Conservation (phyloP, 148 eudicot species). For the Diospyros lotus region DNA sequence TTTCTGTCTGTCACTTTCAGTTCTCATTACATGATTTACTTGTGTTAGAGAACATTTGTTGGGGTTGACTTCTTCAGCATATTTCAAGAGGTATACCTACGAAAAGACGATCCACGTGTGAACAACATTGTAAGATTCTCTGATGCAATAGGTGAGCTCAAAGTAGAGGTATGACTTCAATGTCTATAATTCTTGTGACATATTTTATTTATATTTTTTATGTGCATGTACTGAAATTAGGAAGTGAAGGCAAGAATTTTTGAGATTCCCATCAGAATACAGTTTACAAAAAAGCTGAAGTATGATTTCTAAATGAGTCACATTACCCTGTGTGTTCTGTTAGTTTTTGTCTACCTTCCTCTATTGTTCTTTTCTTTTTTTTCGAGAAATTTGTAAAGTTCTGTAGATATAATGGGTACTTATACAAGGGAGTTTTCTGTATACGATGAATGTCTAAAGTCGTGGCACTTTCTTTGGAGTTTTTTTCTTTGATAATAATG, state of each 20-base stretch:
- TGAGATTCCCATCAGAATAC: constrained; percentile 7
- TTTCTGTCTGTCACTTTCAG: neutral
- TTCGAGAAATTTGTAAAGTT: too few species aligned
- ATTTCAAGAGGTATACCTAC: constrained; percentile 88
- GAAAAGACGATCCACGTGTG: constrained; percentile 76
- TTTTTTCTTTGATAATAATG: too few species aligned
- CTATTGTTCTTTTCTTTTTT: too few species aligned
- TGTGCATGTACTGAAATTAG: neutral
- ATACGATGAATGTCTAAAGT: too few species aligned
- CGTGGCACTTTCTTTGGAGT: too few species aligned
- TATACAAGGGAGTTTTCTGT: too few species aligned
- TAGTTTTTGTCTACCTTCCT: too few species aligned
- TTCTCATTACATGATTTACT: constrained; percentile 6
- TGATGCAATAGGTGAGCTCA: constrained; percentile 83
- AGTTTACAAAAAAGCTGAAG: too few species aligned
- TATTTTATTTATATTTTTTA: neutral
- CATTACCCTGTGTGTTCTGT: too few species aligned
- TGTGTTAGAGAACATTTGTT: constrained; percentile 82
- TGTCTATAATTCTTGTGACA: neutral
- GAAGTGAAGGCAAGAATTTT: neutral
- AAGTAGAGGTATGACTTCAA: constrained; percentile 74
- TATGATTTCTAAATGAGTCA: too few species aligned
- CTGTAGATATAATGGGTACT: too few species aligned
- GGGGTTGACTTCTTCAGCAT: constrained; percentile 89
- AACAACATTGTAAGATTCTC: constrained; percentile 92